Percentiles rank a stretch among this genome's conserved stretches.
Conservation (phyloP, 768 basidiomycete genomes). For the Agrocybe chaxingu region DNA sequence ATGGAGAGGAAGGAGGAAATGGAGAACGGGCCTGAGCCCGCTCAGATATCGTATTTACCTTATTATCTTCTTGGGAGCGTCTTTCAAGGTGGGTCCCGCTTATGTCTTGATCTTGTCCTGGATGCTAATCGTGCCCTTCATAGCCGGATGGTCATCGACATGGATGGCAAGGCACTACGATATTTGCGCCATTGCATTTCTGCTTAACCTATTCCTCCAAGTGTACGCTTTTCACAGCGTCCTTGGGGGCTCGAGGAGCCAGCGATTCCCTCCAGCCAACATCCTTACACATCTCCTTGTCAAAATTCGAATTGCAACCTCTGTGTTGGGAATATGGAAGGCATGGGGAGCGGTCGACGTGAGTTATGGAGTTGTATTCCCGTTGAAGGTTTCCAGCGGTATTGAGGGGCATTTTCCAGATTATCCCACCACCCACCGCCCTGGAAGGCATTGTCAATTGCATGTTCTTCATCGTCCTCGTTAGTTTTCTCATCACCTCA, state of each 20-base stretch:
- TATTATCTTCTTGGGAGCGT: conserved; percentile 3
- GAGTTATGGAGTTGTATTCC: neutral
- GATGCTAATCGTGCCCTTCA: neutral
- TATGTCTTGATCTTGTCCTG: neutral
- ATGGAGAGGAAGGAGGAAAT: neutral
- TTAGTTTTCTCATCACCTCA: neutral
- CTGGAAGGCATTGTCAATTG: conserved; percentile 4
- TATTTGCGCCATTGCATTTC: neutral
- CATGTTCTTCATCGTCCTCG: conserved; percentile 7
- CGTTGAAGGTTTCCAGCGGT: neutral
- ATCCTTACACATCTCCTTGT: conserved; percentile 7
- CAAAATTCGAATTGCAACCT: conserved; percentile 6
- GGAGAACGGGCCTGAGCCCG: neutral
- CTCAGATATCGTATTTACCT: conserved; percentile 2
- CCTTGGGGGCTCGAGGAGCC: conserved; percentile 7
- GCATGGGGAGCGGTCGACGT: conserved; percentile 11
- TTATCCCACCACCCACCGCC: conserved; percentile 7
- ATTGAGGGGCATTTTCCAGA: neutral
- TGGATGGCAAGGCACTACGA: conserved; percentile 9
- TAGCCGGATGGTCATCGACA: neutral
- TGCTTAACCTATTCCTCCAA: conserved; percentile 2
- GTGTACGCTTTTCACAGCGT: conserved; percentile 6
- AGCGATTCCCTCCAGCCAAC: conserved; percentile 6
- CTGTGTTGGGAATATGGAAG: conserved; percentile 8
- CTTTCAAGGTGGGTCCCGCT: conserved; percentile 1